Base-by-base conservation (phyloP, 2,329 filamentous ascomycete species). In the Botrytis cinerea region DNA sequence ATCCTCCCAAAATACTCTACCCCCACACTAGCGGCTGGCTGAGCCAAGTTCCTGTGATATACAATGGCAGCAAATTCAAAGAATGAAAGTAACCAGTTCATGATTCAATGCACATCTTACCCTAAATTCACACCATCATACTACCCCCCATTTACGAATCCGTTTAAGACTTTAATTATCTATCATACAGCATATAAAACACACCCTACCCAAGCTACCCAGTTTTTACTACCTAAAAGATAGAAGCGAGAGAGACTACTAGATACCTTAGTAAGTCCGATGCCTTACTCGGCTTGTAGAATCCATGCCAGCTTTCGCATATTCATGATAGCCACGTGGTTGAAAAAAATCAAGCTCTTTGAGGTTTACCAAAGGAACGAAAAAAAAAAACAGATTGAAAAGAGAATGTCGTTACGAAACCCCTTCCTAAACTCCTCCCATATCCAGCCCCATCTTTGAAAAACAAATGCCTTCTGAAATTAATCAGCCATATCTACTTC, bases 401-500 rank as follows among this genome's bases (percentile, higher is more conserved):
- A 25, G 51, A 69, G 48, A 66, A 69, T 57, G 66, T 43, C 38
- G n/a, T 59, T 45, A 69, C n/a, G 35, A 69, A 57, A 69, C 51
- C 51, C 14, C 18, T 69, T 57, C 48, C 66, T 43, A 38, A 69
- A 69, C 66, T 69, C 66, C 66, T 57, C 48, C 48, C 38, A 57
- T 57, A 43, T 43, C 66, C 48, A 32, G 38, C 40, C 48, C 35
- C 35, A 22, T 43, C 54, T 57, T 25, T 22, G 20, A 45, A 28
- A 57, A 43, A 43, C 45, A 69, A 57, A 25, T 32, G n/a, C 48
- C 38, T 43, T 69, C 48, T 32, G 66, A n/a, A 60, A 4, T 61
- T 67, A 73, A 69, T 32, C 66, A 48, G 63, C 51, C 71, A 73
- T 73, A 46, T 73, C 71, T 51, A 73, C 63, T 43, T 73, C 71